Base-by-base conservation (phyloP, 306 rosid genomes). In the Bauhinia variegata region DNA sequence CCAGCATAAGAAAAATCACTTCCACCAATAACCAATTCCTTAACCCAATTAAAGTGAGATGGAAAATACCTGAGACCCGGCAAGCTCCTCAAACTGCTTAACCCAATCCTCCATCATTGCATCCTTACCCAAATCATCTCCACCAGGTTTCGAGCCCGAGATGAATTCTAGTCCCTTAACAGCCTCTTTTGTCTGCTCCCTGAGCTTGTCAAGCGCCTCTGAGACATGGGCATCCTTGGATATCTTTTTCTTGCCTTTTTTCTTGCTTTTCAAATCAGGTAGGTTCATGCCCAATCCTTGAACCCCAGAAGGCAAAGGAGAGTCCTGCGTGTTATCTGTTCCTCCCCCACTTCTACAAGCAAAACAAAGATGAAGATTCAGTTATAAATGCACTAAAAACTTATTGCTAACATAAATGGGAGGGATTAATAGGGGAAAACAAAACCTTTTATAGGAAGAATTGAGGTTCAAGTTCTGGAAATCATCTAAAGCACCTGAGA, bases 401-500 rank as follows among this genome's bases (percentile, higher is more conserved):
- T 31, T 14, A 2, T 11, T 12, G 4, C 14, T 19, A 31, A 33
- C 37, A 64, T 16, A 53, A 15, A 41, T 37, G 54, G 42, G 32
- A 17, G 8, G 7, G 9, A 5, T 33, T 51, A 12, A 42, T n/a
- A 13, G 36, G 15, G 1, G 49, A 54, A 44, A 58, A 7, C 23
- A 18, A 50, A 14, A 88, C 96, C 97, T 85, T 43, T 78, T 71
- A 60, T 50, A 17, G 16, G 83, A 65, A 56, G 86, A 72, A 43
- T 70, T 84, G 36, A 87, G 86, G 80, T 92, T 78, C 72, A 93
- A 83, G 78, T 57, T 81, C 41, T 89, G 87, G 71, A 93, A 93
- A 81, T 93, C 97, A 68, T 93, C 97, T 75, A 93, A 87, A 58
- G 98, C 97, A 82, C 98, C 98, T 92, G 87, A 72, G 67, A 69